Conservation (phyloP, 2,329 filamentous ascomycete genomes). For the Calonectria honghensis region DNA sequence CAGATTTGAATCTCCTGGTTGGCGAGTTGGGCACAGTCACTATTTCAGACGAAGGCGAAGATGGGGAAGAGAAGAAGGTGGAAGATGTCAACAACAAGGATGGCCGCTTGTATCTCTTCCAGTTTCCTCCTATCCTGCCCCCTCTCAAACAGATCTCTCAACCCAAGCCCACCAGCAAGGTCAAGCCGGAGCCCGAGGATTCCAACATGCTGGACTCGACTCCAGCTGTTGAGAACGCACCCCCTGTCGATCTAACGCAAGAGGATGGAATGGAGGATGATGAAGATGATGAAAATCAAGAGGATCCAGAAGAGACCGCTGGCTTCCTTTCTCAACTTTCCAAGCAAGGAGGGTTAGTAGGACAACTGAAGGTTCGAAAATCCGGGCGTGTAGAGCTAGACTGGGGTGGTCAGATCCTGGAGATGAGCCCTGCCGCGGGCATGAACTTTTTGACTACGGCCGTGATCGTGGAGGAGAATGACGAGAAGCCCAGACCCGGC, state of each 20-base stretch:
- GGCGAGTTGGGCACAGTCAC: slow-evolving; percentile 64
- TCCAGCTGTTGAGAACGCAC: slow-evolving; percentile 48
- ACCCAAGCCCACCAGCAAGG: slow-evolving; percentile 52
- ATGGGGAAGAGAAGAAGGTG: slow-evolving; percentile 53
- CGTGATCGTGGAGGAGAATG: slow-evolving; percentile 75
- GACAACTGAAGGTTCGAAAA: slow-evolving; percentile 75
- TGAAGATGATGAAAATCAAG: slow-evolving; percentile 41
- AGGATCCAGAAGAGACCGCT: slow-evolving; percentile 59
- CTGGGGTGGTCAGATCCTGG: slow-evolving; percentile 76
- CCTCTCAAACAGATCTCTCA: slow-evolving; percentile 65
- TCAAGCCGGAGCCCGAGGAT: slow-evolving; percentile 66
- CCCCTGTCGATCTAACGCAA: slow-evolving; percentile 66
- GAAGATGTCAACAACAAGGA: slow-evolving; percentile 65
- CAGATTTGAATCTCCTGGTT: slow-evolving; percentile 65
- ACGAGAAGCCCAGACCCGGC: slow-evolving; percentile 68
- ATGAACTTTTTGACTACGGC: slow-evolving; percentile 75
- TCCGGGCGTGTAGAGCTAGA: slow-evolving; percentile 78
- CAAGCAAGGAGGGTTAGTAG: slow-evolving; percentile 74
- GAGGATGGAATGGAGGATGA: slow-evolving; percentile 50
- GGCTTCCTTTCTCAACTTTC: slow-evolving; percentile 64
- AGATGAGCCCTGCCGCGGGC: slow-evolving; percentile 70
- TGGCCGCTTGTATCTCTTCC: slow-evolving; percentile 78
- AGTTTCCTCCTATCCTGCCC: slow-evolving; percentile 78
- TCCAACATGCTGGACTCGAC: slow-evolving; percentile 61
- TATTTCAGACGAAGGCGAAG: slow-evolving; percentile 56